A percentile compares a stretch with the other conserved stretches of the same genome.
These are phyloP conservation scores for Penicillium riverlandense DNA, from an alignment of 495 filamentous ascomycete species.

Conservation along the genomic window DNA sequence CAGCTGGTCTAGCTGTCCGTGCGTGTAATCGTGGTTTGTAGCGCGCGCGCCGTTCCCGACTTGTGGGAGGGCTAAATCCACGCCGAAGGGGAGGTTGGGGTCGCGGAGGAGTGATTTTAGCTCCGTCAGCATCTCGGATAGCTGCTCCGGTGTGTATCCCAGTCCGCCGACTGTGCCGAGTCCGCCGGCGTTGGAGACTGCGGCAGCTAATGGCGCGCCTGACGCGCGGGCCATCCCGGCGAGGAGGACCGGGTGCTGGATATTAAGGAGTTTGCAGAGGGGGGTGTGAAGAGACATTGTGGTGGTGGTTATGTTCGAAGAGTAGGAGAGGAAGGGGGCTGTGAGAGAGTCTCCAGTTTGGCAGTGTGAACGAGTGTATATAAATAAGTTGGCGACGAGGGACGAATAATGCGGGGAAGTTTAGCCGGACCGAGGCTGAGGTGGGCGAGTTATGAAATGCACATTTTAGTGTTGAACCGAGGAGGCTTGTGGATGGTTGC, in stretches of 20 bases:
- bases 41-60: constrained; percentile 70
- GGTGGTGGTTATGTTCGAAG: background rate
- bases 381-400: background rate
- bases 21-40: constrained; percentile 90
- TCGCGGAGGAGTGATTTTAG: constrained; percentile 61
- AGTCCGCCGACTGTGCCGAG: constrained; percentile 81
- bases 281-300: constrained; percentile 61
- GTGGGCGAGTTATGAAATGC: background rate
- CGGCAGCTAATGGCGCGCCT: constrained; percentile 69
- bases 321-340: background rate
- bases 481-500: too few species aligned
- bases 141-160: constrained; percentile 73
- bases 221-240: constrained; percentile 85
- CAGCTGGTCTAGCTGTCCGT: constrained; percentile 73
- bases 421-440: background rate
- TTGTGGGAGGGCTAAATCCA: constrained; percentile 82
- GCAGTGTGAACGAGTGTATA: background rate
- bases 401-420: constrained; percentile 11
- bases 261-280: constrained; percentile 63
- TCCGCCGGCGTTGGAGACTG: constrained; percentile 82
- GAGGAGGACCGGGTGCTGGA: constrained; percentile 76
- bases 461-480: too few species aligned
- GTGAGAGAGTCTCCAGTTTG: too few species aligned
- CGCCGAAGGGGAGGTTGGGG: constrained; percentile 68
- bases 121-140: constrained; percentile 73